Evolutionary conservation across 805 yeast species (phyloP).

Genomic region (Myxozyma nipponensis): DNA sequence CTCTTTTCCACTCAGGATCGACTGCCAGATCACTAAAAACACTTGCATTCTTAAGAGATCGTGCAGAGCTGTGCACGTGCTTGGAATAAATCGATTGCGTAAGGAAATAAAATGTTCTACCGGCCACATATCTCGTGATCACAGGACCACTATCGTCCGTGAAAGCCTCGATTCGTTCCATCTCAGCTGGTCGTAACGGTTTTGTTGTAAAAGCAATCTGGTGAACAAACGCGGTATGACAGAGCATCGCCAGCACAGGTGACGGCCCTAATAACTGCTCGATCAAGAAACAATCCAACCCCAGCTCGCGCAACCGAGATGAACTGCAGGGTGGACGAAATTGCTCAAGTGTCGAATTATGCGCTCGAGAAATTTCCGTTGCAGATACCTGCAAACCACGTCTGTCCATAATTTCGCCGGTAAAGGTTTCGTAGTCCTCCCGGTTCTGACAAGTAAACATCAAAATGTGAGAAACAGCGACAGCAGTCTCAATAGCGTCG

Average conservation of each 20-base stretch:
- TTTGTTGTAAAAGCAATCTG: conserved; percentile 58
- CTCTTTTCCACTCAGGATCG: conserved; percentile 18
- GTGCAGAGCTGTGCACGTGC: conserved; percentile 41
- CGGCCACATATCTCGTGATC: conserved; percentile 59
- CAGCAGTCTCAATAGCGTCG: conserved; percentile 53
- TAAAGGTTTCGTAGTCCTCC: conserved; percentile 47
- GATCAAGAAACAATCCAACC: conserved; percentile 75
- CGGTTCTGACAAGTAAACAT: conserved; percentile 61
- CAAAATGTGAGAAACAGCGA: conserved; percentile 50
- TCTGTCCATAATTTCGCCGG: conserved; percentile 44
- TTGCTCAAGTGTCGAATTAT: conserved; percentile 31
- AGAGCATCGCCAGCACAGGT: conserved; percentile 67
- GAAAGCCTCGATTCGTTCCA: conserved; percentile 37
- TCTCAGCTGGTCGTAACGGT: conserved; percentile 44
- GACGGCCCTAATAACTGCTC: conserved; percentile 73
- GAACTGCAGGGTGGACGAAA: conserved; percentile 25
- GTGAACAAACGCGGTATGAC: conserved; percentile 47
- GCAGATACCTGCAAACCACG: conserved; percentile 49
- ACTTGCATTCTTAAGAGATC: not conserved
- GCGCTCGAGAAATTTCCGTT: conserved; percentile 39
- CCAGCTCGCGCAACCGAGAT: conserved; percentile 45
- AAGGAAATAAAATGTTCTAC: conserved; percentile 50
- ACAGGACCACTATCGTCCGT: conserved; percentile 44
- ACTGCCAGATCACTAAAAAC: conserved; percentile 14
- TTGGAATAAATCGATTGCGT: conserved; percentile 62